Evolutionary conservation across 805 yeast species (phyloP).

Genomic region (Teunomyces tritomae): DNA sequence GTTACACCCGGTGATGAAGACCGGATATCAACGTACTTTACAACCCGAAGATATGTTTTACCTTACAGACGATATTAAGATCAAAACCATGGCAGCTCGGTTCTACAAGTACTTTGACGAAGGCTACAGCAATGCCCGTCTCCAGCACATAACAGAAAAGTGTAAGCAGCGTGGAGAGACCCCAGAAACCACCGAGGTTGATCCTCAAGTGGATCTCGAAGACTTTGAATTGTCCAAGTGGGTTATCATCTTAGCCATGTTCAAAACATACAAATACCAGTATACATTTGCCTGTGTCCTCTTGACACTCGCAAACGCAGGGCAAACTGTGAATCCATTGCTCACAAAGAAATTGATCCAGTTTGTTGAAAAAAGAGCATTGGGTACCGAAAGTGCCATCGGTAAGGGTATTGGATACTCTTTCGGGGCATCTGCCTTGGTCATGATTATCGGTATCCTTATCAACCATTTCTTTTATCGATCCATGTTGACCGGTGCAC

Average conservation of each 20-base stretch:
- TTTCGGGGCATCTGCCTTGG: conserved; percentile 32
- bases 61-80: conserved; percentile 33
- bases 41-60: conserved; percentile 58
- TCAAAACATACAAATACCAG: conserved; percentile 30
- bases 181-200: conserved; percentile 18
- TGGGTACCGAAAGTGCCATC: conserved; percentile 20
- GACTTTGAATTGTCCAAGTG: conserved; percentile 29
- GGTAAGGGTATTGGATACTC: conserved; percentile 44
- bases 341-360: conserved; percentile 35
- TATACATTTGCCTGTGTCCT: conserved; percentile 20
- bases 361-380: conserved; percentile 29
- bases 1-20: conserved; percentile 59
- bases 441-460: conserved; percentile 21
- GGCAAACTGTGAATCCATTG: conserved; percentile 31
- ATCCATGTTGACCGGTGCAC: conserved; percentile 26
- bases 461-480: conserved; percentile 22
- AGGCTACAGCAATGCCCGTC: conserved; percentile 10
- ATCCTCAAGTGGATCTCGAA: conserved; percentile 21
- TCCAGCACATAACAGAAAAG: conserved; percentile 21
- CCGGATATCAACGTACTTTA: conserved; percentile 72
- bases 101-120: conserved; percentile 19
- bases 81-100: conserved; percentile 26
- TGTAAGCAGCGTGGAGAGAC: conserved; percentile 25
- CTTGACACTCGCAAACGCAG: conserved; percentile 24
- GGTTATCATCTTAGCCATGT: conserved; percentile 16